Percentiles rank a stretch among this genome's conserved stretches.
Evolutionary conservation across 208 protist species (phyloP).

Genomic region (Trypanosoma scelopori): DNA sequence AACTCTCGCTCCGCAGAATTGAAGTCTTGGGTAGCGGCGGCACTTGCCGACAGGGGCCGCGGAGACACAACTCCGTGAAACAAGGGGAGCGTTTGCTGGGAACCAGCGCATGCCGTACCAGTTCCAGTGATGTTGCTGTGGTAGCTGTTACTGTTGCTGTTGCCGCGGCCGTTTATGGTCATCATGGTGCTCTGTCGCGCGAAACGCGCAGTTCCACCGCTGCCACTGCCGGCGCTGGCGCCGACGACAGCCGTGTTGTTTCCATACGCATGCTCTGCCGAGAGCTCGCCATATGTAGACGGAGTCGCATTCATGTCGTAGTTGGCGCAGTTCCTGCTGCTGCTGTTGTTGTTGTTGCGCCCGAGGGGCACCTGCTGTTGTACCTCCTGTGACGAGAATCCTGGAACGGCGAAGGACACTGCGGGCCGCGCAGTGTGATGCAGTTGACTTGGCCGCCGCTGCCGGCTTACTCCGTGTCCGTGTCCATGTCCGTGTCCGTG

Average conservation of each 20-base stretch:
- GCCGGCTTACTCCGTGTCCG: background rate
- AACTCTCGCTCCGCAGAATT: constrained; percentile 30
- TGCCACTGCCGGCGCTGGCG: too few species aligned
- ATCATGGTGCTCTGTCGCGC: background rate
- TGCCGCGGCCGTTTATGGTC: background rate
- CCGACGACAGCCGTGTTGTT: too few species aligned
- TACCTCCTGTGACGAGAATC: background rate
- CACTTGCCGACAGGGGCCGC: constrained; percentile 4
- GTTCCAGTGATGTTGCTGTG: constrained; percentile 3
- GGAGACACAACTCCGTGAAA: background rate
- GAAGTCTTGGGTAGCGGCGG: background rate
- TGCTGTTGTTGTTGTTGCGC: too few species aligned
- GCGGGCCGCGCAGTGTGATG: background rate
- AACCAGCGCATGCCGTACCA: background rate
- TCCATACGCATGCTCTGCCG: background rate
- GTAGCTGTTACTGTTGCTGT: constrained; percentile 7
- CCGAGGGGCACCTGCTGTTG: background rate
- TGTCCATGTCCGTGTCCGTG: background rate
- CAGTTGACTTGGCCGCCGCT: constrained; percentile 4
- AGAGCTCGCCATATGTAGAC: background rate
- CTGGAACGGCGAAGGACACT: background rate
- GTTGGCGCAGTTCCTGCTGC: too few species aligned
- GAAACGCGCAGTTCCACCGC: background rate
- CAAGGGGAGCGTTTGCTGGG: background rate
- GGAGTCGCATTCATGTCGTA: too few species aligned